Percentiles rank a stretch among this genome's conserved stretches.
phyloP scores from a whole-genome alignment of 495 filamentous ascomycete genomes.

The Xylaria longipes region DNA sequence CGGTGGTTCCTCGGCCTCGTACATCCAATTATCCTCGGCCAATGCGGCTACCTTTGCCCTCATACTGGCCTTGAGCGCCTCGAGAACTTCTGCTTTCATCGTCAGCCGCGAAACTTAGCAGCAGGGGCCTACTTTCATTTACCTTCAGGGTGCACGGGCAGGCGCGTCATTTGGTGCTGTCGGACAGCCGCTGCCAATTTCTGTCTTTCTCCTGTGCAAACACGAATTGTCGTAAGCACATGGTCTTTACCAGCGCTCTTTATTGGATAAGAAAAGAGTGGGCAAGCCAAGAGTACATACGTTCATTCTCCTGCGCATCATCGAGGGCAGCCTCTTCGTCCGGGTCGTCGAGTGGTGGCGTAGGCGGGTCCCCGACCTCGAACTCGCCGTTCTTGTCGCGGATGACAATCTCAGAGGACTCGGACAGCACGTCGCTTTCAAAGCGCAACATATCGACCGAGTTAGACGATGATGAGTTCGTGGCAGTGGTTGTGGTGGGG shows the following conservation, averaged over 20 bases:
- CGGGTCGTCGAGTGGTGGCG: slow-evolving; percentile 59
- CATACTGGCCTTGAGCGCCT: slow-evolving; percentile 73
- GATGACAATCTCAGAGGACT: slow-evolving; percentile 72
- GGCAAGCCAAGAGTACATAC: slow-evolving; percentile 26
- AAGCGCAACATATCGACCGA: slow-evolving; percentile 42
- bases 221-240: slow-evolving; percentile 11
- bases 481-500: slow-evolving; percentile 4
- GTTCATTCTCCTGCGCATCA: slow-evolving; percentile 52
- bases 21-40: slow-evolving; percentile 91
- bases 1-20: slow-evolving; percentile 71
- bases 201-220: slow-evolving; percentile 50
- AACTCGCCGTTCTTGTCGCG: slow-evolving; percentile 77
- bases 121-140: slow-evolving; percentile 27
- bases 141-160: slow-evolving; percentile 71
- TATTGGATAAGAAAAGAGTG: not conserved
- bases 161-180: slow-evolving; percentile 64
- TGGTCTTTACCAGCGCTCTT: not conserved
- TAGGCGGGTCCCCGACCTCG: slow-evolving; percentile 70
- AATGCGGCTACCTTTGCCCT: slow-evolving; percentile 73
- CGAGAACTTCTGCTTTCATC: slow-evolving; percentile 66
- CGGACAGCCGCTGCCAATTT: slow-evolving; percentile 60
- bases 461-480: slow-evolving; percentile 11
- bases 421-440: slow-evolving; percentile 45
- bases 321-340: slow-evolving; percentile 56
- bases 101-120: slow-evolving; percentile 12